These are phyloP conservation scores for Aureobasidium pullulans DNA, from an alignment of 2,329 filamentous ascomycete genomes.

Conservation along the genomic window DNA sequence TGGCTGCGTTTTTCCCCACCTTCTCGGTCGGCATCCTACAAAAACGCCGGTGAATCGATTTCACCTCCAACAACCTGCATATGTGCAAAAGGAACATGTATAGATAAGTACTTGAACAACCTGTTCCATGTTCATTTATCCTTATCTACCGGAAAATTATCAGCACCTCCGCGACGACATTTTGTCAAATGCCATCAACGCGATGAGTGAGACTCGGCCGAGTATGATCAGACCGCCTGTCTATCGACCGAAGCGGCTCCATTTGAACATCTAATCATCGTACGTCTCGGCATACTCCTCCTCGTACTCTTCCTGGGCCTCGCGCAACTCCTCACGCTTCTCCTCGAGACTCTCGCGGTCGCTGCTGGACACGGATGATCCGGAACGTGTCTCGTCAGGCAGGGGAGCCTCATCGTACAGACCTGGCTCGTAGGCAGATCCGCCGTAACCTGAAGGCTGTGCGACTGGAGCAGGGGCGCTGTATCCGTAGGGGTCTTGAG, in stretches of 20 bases:
- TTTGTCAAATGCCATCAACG: neutral
- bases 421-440: constrained; percentile 12
- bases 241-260: neutral
- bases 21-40: neutral
- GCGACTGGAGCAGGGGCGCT: constrained; percentile 19
- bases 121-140: neutral
- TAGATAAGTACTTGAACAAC: neutral
- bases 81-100: neutral
- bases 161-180: neutral
- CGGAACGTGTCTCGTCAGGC: constrained; percentile 10
- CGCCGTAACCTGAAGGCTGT: constrained; percentile 9
- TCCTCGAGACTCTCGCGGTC: constrained; percentile 45
- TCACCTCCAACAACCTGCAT: neutral
- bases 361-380: constrained; percentile 32
- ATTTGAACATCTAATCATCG: constrained; percentile 15
- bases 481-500: constrained; percentile 11
- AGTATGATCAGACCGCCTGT: neutral
- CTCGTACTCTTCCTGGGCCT: constrained; percentile 46
- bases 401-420: constrained; percentile 13
- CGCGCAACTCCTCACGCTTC: constrained; percentile 26
- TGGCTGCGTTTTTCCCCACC: neutral
- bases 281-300: constrained; percentile 44
- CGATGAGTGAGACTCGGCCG: neutral
- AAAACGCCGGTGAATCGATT: neutral
- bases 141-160: neutral